These are phyloP conservation scores for Amanita polypyramis DNA, from an alignment of 768 basidiomycete species.

Conservation along the genomic window DNA sequence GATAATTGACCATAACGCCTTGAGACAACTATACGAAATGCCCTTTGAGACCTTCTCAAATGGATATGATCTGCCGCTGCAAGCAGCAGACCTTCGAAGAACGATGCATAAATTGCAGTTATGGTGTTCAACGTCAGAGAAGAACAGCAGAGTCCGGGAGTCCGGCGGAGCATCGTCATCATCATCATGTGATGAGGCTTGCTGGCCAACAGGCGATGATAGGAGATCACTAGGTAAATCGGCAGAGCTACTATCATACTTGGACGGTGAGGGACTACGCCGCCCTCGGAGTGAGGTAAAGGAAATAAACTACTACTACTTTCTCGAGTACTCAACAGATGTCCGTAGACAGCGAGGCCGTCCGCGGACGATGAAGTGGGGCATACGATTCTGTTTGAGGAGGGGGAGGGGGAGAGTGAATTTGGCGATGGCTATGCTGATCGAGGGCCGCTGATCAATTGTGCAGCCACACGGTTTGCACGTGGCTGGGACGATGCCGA, in stretches of 20 bases:
- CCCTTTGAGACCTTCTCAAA: constrained; percentile 18
- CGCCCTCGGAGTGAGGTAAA: neutral
- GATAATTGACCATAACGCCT: constrained; percentile 27
- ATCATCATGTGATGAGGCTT: neutral
- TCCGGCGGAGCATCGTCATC: neutral
- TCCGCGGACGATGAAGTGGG: constrained; percentile 51
- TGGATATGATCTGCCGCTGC: constrained; percentile 23
- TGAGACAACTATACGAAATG: constrained; percentile 36
- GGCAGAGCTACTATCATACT: constrained; percentile 41
- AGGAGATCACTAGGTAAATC: constrained; percentile 10
- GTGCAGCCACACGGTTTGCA: constrained; percentile 34
- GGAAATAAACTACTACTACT: neutral
- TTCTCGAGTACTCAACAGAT: neutral
- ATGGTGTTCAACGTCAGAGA: constrained; percentile 21
- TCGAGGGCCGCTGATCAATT: constrained; percentile 39
- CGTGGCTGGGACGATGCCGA: constrained; percentile 27
- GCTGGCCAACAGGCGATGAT: neutral
- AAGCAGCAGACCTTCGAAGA: constrained; percentile 49
- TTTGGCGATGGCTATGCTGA: constrained; percentile 23
- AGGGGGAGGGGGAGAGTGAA: too few relatives aligned
- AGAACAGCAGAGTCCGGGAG: neutral
- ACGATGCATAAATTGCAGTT: constrained; percentile 58
- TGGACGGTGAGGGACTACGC: constrained; percentile 20
- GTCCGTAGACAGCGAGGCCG: constrained; percentile 18
- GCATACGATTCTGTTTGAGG: constrained; percentile 27